These are phyloP conservation scores for Puccinia triticina DNA, from an alignment of 1,284 basidiomycete species.

Conservation along the genomic window DNA sequence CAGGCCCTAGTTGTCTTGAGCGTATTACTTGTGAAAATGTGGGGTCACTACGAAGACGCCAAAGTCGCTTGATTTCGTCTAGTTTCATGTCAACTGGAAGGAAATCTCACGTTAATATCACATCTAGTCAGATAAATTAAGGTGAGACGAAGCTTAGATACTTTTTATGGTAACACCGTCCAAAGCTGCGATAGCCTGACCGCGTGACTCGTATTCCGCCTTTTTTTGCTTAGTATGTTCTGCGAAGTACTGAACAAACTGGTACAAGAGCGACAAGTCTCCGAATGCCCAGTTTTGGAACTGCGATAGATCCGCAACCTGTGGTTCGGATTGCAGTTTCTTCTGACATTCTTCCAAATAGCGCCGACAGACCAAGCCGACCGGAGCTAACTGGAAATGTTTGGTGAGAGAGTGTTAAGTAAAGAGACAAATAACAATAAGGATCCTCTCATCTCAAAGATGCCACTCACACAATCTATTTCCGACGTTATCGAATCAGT, in stretches of 20 bases:
- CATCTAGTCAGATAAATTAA: neutral
- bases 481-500: slow-evolving; percentile 30
- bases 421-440: neutral
- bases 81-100: slow-evolving; percentile 42
- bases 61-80: slow-evolving; percentile 48
- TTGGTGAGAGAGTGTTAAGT: slow-evolving; percentile 16
- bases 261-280: slow-evolving; percentile 28
- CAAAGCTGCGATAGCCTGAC: slow-evolving; percentile 1
- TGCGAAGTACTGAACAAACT: slow-evolving; percentile 12
- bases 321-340: neutral
- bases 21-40: slow-evolving; percentile 35
- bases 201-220: slow-evolving; percentile 14
- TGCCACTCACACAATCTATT: slow-evolving; percentile 34
- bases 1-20: slow-evolving; percentile 43
- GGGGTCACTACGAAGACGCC: slow-evolving; percentile 42
- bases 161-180: slow-evolving; percentile 42
- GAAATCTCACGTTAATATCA: neutral
- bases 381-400: slow-evolving; percentile 36
- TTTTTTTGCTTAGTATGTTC: slow-evolving; percentile 13
- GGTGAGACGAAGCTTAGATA: neutral
- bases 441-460: neutral
- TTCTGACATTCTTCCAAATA: slow-evolving; percentile 28
- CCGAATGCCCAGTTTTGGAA: slow-evolving; percentile 41
- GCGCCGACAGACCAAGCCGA: slow-evolving; percentile 26
- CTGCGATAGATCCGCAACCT: neutral